Evolutionary conservation across 208 protist genomes (phyloP), one percentile per base, ranked within the genome.

Genomic region (Acanthamoeba healyi): DNA sequence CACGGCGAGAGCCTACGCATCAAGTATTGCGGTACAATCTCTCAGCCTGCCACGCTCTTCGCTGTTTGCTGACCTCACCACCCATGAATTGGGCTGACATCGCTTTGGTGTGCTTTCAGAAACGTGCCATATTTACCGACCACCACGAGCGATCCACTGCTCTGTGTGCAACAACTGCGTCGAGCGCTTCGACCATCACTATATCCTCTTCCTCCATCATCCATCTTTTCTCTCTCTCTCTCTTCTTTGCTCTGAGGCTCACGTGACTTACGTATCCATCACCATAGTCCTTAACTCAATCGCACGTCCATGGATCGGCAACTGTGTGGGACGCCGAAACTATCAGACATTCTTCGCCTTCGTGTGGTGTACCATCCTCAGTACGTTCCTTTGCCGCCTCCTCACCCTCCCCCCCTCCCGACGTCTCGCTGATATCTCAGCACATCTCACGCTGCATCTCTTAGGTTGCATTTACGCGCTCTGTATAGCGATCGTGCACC

Each of bases 131-230:
- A 92, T 97, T 65, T 97, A 94, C 79, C 61, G 91, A 70, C 96
- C 96, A 46, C 95, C 96, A 70, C 51, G 96, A 65, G 67, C 94
- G 6, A 90, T 94, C 34, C 96, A 97, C 72, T 97, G 96, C 94
- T 67, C 84, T 61, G 86, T 95, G 26, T 97, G 96, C 94, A 96
- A 97, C 81, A 96, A 94, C 67, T 97, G 96, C 58, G 94, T 97
- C 22, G 95, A 96, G 12, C 46, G 67, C 24, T 97, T 96, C 49
- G 96, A 96, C 40, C 95, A 96, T 58, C 96, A 97, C 92, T 97
- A 94, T 94, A 94, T 87, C 19, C 74, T 44, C 32, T 34, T n/a
- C 36, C 46, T 26, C 51, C 17, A 86, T 32, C 15, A 14, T 74
- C 44, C 44, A 12, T 26, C 17, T 92, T 63, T 90, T 29, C 24